Evolutionary conservation across 495 filamentous ascomycete species (phyloP).

Genomic region (Aspergillus biplanus): DNA sequence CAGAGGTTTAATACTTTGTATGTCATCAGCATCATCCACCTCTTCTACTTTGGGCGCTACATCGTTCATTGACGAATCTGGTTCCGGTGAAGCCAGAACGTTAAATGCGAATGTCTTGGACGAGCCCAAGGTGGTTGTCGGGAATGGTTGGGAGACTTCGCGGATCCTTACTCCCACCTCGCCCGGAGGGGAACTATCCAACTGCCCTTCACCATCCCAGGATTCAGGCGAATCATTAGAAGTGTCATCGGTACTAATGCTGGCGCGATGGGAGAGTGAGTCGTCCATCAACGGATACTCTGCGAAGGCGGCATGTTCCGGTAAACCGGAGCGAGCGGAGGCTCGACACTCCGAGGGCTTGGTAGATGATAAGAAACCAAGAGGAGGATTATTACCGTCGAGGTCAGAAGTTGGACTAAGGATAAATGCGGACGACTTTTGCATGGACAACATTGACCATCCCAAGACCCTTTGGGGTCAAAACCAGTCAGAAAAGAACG

Average conservation of each 20-base stretch:
- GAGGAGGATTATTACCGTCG: slow-evolving; percentile 19
- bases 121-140: slow-evolving; percentile 20
- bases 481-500: slow-evolving; percentile 5
- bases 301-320: slow-evolving; percentile 30
- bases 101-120: slow-evolving; percentile 30
- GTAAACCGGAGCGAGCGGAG: slow-evolving; percentile 27
- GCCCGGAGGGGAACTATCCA: slow-evolving; percentile 29
- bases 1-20: slow-evolving; percentile 42
- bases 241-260: slow-evolving; percentile 42
- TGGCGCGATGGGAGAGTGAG: slow-evolving; percentile 38
- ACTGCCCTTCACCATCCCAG: slow-evolving; percentile 36
- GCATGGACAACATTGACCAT: slow-evolving; percentile 52
- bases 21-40: slow-evolving; percentile 43
- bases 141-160: slow-evolving; percentile 22
- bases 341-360: slow-evolving; percentile 19
- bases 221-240: slow-evolving; percentile 41
- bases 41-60: slow-evolving; percentile 49
- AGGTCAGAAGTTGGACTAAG: slow-evolving; percentile 24
- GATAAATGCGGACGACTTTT: slow-evolving; percentile 34
- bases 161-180: slow-evolving; percentile 31
- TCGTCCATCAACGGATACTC: slow-evolving; percentile 33
- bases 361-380: slow-evolving; percentile 16
- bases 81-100: slow-evolving; percentile 22
- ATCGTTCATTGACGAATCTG: slow-evolving; percentile 28
- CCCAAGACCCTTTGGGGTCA: slow-evolving; percentile 19